phyloP scores from a whole-genome alignment of 148 eudicot species.

The Rhododendron henanense region DNA sequence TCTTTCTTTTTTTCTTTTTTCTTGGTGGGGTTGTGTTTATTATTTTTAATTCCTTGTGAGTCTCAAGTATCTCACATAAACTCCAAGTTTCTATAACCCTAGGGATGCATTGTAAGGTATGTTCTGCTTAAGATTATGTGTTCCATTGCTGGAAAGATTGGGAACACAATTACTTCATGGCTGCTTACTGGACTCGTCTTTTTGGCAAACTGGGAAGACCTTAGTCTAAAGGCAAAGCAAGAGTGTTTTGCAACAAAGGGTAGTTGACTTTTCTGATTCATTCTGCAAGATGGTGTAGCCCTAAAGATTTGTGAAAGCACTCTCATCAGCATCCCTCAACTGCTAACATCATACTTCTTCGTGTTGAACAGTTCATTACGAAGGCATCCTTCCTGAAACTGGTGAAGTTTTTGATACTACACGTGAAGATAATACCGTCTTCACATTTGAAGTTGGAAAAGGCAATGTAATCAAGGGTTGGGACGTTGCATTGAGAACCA shows the following conservation, averaged over 20 bases:
- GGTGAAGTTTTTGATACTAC: constrained; percentile 96
- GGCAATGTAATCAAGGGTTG: constrained; percentile 93
- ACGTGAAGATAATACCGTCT: constrained; percentile 80
- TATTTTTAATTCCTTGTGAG: not conserved
- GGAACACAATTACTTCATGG: not conserved
- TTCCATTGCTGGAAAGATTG: not conserved
- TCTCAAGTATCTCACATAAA: not conserved
- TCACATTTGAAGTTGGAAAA: constrained; percentile 84
- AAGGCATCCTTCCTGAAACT: constrained; percentile 81
- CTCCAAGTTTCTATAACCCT: not conserved
- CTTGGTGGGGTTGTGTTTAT: not conserved
- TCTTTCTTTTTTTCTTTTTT: no score
- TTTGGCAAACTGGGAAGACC: not conserved
- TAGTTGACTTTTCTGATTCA: not conserved
- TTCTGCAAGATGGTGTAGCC: not conserved
- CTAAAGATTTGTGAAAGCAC: not conserved
- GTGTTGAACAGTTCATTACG: constrained; percentile 72
- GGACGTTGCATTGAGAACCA: constrained; percentile 87
- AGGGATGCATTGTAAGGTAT: not conserved
- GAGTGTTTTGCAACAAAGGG: not conserved
- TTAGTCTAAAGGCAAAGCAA: not conserved
- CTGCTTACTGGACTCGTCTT: not conserved
- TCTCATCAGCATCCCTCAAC: not conserved
- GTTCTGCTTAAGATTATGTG: not conserved
- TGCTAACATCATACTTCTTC: not conserved